Percentiles rank a stretch among this genome's conserved stretches.
Conservation (phyloP, 2,329 filamentous ascomycete species). For the Lachnellula occidentalis region DNA sequence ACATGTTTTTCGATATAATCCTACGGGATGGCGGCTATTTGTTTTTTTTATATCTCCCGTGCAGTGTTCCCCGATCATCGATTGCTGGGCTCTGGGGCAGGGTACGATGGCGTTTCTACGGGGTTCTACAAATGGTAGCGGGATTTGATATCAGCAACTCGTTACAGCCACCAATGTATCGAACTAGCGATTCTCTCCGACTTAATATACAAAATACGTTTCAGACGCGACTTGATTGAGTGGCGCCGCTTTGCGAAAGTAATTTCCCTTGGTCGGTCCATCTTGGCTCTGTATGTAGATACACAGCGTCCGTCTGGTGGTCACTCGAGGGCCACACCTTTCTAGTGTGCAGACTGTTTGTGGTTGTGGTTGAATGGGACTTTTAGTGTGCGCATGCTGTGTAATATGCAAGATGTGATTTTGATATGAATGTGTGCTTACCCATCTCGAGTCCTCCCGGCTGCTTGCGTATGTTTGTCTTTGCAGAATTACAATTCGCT, state of each 20-base stretch:
- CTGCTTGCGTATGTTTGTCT: neutral
- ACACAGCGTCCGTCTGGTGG: neutral
- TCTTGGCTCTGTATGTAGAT: neutral
- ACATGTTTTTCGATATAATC: neutral
- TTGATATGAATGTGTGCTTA: neutral
- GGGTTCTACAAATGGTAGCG: neutral
- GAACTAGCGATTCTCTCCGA: neutral
- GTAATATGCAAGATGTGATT: neutral
- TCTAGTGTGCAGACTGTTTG: neutral
- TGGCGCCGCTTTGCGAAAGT: neutral
- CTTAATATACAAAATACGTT: neutral
- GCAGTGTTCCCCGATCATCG: neutral
- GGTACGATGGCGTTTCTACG: neutral
- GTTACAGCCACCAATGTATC: neutral
- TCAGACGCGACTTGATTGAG: neutral
- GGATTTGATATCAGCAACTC: neutral
- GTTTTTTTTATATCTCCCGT: neutral
- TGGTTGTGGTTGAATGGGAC: neutral
- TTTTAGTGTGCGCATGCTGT: neutral
- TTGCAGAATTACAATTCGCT: neutral
- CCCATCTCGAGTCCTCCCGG: neutral
- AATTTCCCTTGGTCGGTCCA: neutral
- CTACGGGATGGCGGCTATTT: neutral
- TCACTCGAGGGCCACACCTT: neutral
- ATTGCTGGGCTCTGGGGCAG: neutral